Conservation (phyloP, 1,284 basidiomycete genomes). For the Lentinula novae-zelandiae region DNA sequence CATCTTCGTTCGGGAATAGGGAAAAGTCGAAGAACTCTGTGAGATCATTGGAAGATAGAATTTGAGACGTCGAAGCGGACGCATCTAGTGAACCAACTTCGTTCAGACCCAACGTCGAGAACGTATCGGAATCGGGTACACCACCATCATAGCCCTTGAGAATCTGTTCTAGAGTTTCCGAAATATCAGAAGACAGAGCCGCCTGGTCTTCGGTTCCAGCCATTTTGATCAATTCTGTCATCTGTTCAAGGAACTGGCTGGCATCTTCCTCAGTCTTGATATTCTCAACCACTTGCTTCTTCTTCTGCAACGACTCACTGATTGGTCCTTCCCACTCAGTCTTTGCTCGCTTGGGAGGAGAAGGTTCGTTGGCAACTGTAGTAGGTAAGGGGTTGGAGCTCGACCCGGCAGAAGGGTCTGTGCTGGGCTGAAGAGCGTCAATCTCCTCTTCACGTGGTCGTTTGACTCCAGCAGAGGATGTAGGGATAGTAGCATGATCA, state of each 20-base stretch:
- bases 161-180: conserved; percentile 58
- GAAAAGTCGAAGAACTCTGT: conserved; percentile 68
- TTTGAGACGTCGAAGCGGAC: conserved; percentile 26
- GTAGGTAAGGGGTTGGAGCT: conserved; percentile 14
- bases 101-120: conserved; percentile 32
- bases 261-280: conserved; percentile 68
- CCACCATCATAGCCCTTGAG: conserved; percentile 47
- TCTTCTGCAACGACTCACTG: conserved; percentile 50
- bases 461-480: conserved; percentile 35
- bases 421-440: conserved; percentile 16
- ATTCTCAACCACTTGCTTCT: conserved; percentile 50
- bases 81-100: conserved; percentile 26
- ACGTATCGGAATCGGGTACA: conserved; percentile 33
- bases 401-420: conserved; percentile 17
- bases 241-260: conserved; percentile 53
- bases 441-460: conserved; percentile 58
- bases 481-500: conserved; percentile 22
- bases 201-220: conserved; percentile 42
- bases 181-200: conserved; percentile 46
- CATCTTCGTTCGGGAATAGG: conserved; percentile 55
- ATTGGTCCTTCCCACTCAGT: conserved; percentile 63
- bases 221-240: conserved; percentile 58
- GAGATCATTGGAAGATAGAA: conserved; percentile 41
- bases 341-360: conserved; percentile 67
- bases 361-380: conserved; percentile 43